Conservation (phyloP, 2,329 filamentous ascomycete species). For the Hymenoscyphus occultus region DNA sequence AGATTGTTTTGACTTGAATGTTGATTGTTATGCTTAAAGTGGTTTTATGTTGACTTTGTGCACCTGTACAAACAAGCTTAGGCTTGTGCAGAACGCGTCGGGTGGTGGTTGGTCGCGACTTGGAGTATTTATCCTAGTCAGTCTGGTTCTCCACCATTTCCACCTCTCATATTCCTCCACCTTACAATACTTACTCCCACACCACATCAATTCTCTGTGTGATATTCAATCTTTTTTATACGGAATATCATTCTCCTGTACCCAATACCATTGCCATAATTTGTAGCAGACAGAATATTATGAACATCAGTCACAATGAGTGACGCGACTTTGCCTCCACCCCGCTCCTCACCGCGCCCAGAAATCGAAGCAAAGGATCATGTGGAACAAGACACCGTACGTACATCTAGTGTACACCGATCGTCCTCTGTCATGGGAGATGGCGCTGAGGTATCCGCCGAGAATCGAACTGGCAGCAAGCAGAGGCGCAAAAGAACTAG, state of each 20-base stretch:
- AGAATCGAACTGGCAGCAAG: constrained; percentile 38
- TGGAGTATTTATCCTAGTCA: constrained; percentile 2
- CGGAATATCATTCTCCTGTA: background rate
- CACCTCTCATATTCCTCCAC: background rate
- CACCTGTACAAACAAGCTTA: constrained; percentile 2
- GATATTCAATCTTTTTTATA: background rate
- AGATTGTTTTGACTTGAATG: background rate
- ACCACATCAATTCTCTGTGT: constrained; percentile 1
- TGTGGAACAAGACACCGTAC: constrained; percentile 24
- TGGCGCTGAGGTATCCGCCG: constrained; percentile 24
- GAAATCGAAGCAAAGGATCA: constrained; percentile 16
- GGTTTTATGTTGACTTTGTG: constrained; percentile 7
- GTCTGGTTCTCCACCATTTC: background rate
- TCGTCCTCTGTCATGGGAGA: constrained; percentile 23
- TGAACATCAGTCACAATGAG: constrained; percentile 26
- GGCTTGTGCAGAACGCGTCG: constrained; percentile 10
- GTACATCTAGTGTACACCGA: constrained; percentile 24
- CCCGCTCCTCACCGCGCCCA: constrained; percentile 26
- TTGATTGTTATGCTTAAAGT: background rate
- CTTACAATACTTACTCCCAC: background rate
- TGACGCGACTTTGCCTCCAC: constrained; percentile 35
- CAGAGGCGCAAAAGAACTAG: constrained; percentile 60
- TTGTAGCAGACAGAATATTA: constrained; percentile 3
- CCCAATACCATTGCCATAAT: background rate
- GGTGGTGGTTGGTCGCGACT: constrained; percentile 5